A percentile compares a stretch with the other conserved stretches of the same genome.
Conservation (phyloP, 2,329 filamentous ascomycete species). For the Calonectria henricotiae region DNA sequence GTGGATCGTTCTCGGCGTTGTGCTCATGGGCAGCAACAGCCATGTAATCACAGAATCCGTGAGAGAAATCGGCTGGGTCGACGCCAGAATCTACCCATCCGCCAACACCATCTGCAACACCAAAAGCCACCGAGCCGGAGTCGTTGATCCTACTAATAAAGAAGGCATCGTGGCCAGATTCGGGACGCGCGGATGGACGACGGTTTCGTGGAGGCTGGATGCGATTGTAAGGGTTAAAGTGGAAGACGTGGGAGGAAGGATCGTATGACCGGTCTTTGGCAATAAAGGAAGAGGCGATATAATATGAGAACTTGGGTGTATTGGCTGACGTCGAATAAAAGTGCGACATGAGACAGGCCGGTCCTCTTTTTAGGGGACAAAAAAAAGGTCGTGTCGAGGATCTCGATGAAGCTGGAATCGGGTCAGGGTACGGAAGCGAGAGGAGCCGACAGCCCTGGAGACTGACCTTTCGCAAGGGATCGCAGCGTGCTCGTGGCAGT, state of each 20-base stretch:
- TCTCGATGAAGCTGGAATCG: constrained; percentile 40
- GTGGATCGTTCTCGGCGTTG: constrained; percentile 56
- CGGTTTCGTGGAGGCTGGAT: constrained; percentile 66
- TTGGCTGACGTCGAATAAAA: constrained; percentile 50
- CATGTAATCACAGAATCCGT: constrained; percentile 95
- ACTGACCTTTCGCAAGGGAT: constrained; percentile 48
- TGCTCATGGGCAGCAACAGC: constrained; percentile 80
- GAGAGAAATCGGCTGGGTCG: constrained; percentile 95
- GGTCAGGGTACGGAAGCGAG: constrained; percentile 36
- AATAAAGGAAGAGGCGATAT: constrained; percentile 82
- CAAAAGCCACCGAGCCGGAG: constrained; percentile 83
- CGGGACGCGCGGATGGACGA: constrained; percentile 70
- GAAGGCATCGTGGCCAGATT: constrained; percentile 95
- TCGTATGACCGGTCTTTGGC: constrained; percentile 81
- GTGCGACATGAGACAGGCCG: constrained; percentile 44
- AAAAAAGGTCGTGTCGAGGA: constrained; percentile 32
- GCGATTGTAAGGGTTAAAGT: constrained; percentile 78
- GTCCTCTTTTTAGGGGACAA: constrained; percentile 39
- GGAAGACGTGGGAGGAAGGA: constrained; percentile 79
- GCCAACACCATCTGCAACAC: constrained; percentile 94
- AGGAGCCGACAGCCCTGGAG: background rate
- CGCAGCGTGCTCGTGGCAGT: constrained; percentile 46
- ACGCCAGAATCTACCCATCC: constrained; percentile 95
- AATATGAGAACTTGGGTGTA: constrained; percentile 72
- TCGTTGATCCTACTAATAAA: constrained; percentile 89